Conservation (phyloP, 345 rosid genomes). For the Excoecaria agallocha region DNA sequence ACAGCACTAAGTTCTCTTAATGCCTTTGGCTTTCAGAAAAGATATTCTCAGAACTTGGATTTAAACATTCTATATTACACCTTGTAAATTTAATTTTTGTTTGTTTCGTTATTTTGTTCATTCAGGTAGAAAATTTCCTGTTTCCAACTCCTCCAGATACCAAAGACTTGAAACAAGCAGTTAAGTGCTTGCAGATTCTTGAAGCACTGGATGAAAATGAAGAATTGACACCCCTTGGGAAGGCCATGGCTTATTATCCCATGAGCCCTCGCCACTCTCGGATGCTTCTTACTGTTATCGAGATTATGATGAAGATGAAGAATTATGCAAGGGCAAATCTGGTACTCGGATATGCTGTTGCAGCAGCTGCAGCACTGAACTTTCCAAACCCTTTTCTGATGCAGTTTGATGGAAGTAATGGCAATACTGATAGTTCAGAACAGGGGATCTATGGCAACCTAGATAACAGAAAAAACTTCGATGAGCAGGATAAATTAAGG, state of each 20-base stretch:
- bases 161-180: slow-evolving; percentile 64
- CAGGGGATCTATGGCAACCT: slow-evolving; percentile 20
- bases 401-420: slow-evolving; percentile 46
- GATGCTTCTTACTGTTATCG: slow-evolving; percentile 79
- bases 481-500: slow-evolving; percentile 50
- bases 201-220: slow-evolving; percentile 70
- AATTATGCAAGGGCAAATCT: slow-evolving; percentile 53
- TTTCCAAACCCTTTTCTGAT: slow-evolving; percentile 67
- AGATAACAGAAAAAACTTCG: slow-evolving; percentile 23
- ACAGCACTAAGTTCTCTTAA: not conserved
- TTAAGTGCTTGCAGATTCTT: slow-evolving; percentile 62
- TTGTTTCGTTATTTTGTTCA: not conserved
- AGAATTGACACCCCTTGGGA: slow-evolving; percentile 69
- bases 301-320: slow-evolving; percentile 42
- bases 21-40: not conserved
- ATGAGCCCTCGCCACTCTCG: slow-evolving; percentile 92
- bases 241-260: slow-evolving; percentile 81
- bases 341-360: slow-evolving; percentile 71
- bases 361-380: slow-evolving; percentile 80
- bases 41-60: not conserved
- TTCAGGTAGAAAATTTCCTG: slow-evolving; percentile 82
- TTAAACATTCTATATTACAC: not conserved
- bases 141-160: slow-evolving; percentile 85
- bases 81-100: not conserved
- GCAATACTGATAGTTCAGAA: slow-evolving; percentile 28